Conservation (phyloP, 306 rosid genomes). For the Vigna reflexopilosa region DNA sequence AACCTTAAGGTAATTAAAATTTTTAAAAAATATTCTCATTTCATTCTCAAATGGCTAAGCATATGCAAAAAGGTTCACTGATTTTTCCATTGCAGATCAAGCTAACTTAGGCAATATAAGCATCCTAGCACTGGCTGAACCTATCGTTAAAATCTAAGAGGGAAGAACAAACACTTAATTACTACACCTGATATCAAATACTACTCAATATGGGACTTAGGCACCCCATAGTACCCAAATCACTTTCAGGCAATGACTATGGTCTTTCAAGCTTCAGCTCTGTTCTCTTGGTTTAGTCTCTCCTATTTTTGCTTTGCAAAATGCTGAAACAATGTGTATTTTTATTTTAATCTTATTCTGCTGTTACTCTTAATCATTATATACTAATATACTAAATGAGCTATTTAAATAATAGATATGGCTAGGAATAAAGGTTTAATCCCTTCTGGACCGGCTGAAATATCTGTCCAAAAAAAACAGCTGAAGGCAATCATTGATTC, state of each 20-base stretch:
- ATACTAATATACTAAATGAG: conserved; percentile 39
- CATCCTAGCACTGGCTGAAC: too few species aligned
- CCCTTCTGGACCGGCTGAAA: conserved; percentile 87
- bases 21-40: conserved; percentile 10
- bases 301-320: conserved; percentile 2
- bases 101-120: not conserved
- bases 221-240: too few species aligned
- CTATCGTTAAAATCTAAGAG: too few species aligned
- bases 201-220: too few species aligned
- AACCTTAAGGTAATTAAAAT: not conserved
- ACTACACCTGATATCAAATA: too few species aligned
- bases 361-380: conserved; percentile 9
- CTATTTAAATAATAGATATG: conserved; percentile 67
- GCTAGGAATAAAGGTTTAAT: conserved; percentile 95
- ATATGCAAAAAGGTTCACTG: not conserved
- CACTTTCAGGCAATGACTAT: conserved; percentile 1
- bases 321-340: not conserved
- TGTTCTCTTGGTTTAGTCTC: not conserved
- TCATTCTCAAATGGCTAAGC: conserved; percentile 12
- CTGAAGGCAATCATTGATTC: conserved; percentile 83
- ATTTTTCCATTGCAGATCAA: not conserved
- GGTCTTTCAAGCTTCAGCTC: conserved; percentile 18
- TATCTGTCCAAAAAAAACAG: conserved; percentile 84
- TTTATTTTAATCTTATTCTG: conserved; percentile 32
- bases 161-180: too few species aligned